Evolutionary conservation across 1,284 basidiomycete genomes (phyloP).

Genomic region (Porodaedalea pini): DNA sequence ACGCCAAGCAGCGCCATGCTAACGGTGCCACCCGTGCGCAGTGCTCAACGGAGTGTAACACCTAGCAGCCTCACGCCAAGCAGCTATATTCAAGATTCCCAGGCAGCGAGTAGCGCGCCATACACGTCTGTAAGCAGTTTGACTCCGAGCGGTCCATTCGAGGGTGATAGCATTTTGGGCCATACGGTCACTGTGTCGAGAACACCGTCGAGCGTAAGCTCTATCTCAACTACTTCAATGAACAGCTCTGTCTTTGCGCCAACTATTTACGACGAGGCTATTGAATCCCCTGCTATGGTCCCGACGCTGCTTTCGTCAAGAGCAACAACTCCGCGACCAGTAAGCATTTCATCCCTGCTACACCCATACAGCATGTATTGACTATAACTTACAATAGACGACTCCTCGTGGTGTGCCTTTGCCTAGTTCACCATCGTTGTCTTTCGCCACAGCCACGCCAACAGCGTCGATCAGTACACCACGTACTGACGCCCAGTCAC

Average conservation of each 20-base stretch:
- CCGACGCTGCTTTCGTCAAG: slow-evolving; percentile 50
- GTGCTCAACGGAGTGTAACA: background rate
- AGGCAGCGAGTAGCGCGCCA: background rate
- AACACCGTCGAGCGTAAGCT: slow-evolving; percentile 41
- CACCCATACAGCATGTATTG: slow-evolving; percentile 9
- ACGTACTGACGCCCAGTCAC: slow-evolving; percentile 54
- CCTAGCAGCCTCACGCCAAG: slow-evolving; percentile 20
- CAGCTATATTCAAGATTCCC: background rate
- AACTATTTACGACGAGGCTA: slow-evolving; percentile 33
- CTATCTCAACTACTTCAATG: slow-evolving; percentile 37
- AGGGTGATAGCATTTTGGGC: slow-evolving; percentile 4
- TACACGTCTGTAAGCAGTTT: slow-evolving; percentile 1
- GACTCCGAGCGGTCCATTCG: slow-evolving; percentile 6
- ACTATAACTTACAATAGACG: slow-evolving; percentile 23
- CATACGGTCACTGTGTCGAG: slow-evolving; percentile 28
- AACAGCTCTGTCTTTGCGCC: slow-evolving; percentile 34
- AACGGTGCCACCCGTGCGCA: background rate
- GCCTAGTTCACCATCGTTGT: slow-evolving; percentile 30
- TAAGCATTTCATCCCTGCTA: slow-evolving; percentile 28
- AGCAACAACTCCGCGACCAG: slow-evolving; percentile 32
- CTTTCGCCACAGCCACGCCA: slow-evolving; percentile 40
- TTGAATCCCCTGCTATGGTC: slow-evolving; percentile 39
- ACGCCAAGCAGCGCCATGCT: background rate
- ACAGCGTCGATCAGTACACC: slow-evolving; percentile 63
- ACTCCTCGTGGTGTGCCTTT: slow-evolving; percentile 27